Conservation (phyloP, 352 stramenopile species). For the Saprolegnia diclina region DNA sequence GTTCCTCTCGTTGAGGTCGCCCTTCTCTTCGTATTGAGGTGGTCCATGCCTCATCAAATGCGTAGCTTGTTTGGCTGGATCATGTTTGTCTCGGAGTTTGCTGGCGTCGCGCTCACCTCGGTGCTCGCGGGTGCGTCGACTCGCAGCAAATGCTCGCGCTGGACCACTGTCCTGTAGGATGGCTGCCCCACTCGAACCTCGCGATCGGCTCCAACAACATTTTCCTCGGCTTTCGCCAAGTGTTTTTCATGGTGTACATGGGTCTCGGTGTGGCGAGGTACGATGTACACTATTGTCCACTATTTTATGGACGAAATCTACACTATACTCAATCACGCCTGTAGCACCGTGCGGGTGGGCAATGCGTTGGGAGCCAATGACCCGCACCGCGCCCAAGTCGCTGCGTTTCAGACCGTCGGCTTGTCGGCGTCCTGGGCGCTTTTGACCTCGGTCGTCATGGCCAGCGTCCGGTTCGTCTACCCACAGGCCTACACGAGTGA, state of each 20-base stretch:
- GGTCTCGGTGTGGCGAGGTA: conserved; percentile 44
- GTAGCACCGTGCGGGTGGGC: conserved; percentile 66
- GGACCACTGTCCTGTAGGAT: conserved; percentile 24
- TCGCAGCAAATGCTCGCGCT: too few relatives aligned
- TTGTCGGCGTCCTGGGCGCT: conserved; percentile 42
- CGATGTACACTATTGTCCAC: too few relatives aligned
- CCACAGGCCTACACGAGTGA: conserved; percentile 61
- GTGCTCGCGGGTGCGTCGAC: conserved; percentile 40
- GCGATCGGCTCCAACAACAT: conserved; percentile 79
- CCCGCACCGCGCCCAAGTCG: conserved; percentile 56
- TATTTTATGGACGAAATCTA: too few relatives aligned
- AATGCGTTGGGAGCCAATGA: conserved; percentile 83
- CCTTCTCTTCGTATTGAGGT: neutral
- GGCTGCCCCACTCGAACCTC: conserved; percentile 61
- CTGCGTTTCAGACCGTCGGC: conserved; percentile 51
- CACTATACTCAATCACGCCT: too few relatives aligned
- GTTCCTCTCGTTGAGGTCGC: conserved; percentile 40
- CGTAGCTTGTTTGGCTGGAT: conserved; percentile 39
- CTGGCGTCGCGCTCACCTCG: conserved; percentile 60
- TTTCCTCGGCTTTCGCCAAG: conserved; percentile 62
- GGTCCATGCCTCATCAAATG: conserved; percentile 45
- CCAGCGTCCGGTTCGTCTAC: conserved; percentile 45
- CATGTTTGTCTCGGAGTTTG: conserved; percentile 84
- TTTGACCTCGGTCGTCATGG: conserved; percentile 50
- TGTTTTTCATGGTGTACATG: conserved; percentile 67